Evolutionary conservation across 441 rosid genomes (phyloP).

Genomic region (Erodium moschatum): DNA sequence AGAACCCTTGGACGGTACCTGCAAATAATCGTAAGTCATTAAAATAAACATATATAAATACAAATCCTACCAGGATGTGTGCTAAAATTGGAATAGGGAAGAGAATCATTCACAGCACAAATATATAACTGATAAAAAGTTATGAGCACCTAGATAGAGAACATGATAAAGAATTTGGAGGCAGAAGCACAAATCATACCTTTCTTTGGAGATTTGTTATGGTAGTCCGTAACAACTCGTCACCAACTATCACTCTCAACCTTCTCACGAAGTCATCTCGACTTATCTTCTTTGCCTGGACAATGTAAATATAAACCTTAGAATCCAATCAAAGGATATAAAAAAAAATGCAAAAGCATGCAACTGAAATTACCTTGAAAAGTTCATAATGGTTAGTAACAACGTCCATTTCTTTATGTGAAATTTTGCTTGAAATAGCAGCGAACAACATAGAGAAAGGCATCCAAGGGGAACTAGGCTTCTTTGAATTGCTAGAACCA

Average conservation of each 20-base stretch:
- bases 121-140: too few relatives aligned
- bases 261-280: conserved; percentile 63
- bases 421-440: conserved; percentile 60
- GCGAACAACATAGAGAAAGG: conserved; percentile 77
- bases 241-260: conserved; percentile 66
- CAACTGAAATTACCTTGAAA: conserved; percentile 47
- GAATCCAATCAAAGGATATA: not conserved
- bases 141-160: too few relatives aligned
- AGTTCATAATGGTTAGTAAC: conserved; percentile 41
- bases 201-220: conserved; percentile 65
- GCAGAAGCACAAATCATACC: conserved; percentile 31
- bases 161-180: too few relatives aligned
- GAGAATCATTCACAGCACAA: too few relatives aligned
- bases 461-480: conserved; percentile 92
- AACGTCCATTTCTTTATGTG: conserved; percentile 46
- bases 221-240: conserved; percentile 60
- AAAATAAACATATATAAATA: too few relatives aligned
- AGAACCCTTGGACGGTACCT: not conserved
- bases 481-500: conserved; percentile 47
- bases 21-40: not conserved
- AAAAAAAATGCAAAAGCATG: not conserved
- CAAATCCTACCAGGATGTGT: too few relatives aligned
- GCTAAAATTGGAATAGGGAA: not conserved
- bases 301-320: too few relatives aligned
- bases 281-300: conserved; percentile 54